Base-by-base conservation (phyloP, 495 filamentous ascomycete genomes). In the Neurospora intermedia region DNA sequence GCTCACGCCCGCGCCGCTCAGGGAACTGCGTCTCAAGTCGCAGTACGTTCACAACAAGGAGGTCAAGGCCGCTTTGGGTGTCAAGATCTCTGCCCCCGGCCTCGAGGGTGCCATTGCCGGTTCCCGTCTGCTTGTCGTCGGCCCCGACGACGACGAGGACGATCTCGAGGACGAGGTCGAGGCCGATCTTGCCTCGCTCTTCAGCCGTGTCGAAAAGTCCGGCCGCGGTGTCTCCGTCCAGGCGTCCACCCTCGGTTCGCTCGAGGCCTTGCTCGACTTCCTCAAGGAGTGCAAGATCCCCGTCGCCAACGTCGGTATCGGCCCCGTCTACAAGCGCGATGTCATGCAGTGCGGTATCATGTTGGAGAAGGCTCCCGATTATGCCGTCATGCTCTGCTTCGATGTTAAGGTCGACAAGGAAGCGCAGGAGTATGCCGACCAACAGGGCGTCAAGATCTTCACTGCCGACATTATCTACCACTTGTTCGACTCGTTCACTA, bases 391-490 rank as follows among this genome's bases (percentile, higher is more conserved):
- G 96, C 91, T 99, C 23, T 98, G 96, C 81, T 99, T 99, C 86
- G 96, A 99, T 80, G 96, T 99, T 81, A 97, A 97, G 85, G 92
- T 99, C 31, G 96, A 99, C 82, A 98, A 97, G 82, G 96, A 99
- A 78, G 96, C 96, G 1, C 88, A 91, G 77, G 87, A 87, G 16
- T 97, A 98, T 76, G 96, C 96, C 48, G 92, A 97, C 11, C 94
- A 98, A 71, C 89, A 97, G 46, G 95, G 95, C 41, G 92, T 99
- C 80, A 99, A 97, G 87, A 93, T 99, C 78, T 98, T 98, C 85
- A 97, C 93, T 1, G 96, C 96, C 7, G 94, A 99, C 77, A 99
- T 99, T 77, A 99, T 99, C 75, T 99, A 99, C 80, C 96, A 99
- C 80, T 85, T 99, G 71, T 99, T 99, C 81, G 96, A 99, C 80